Evolutionary conservation across 495 filamentous ascomycete genomes (phyloP).

Genomic region (Venustampulla echinocandica): DNA sequence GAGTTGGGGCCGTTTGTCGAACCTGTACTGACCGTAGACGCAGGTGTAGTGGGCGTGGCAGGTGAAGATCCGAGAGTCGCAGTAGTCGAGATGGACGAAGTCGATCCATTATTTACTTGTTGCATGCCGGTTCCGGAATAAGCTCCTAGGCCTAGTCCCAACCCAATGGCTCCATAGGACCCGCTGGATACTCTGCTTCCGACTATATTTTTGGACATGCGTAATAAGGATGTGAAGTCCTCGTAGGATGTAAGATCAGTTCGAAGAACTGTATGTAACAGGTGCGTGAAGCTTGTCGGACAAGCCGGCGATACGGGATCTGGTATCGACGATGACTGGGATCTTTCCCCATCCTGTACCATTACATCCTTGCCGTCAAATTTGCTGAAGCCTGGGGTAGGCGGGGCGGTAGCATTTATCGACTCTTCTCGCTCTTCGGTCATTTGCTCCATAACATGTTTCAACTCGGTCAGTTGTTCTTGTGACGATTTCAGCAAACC

Average conservation of each 20-base stretch:
- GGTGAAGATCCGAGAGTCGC: conserved; percentile 34
- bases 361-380: conserved; percentile 37
- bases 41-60: conserved; percentile 43
- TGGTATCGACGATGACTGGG: conserved; percentile 35
- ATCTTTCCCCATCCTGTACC: conserved; percentile 29
- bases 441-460: conserved; percentile 85
- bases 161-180: conserved; percentile 51
- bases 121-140: conserved; percentile 26
- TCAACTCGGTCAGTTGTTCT: conserved; percentile 86
- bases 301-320: conserved; percentile 66
- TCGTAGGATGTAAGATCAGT: conserved; percentile 71
- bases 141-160: conserved; percentile 47
- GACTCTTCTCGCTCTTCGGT: conserved; percentile 61
- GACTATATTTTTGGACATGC: conserved; percentile 49
- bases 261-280: conserved; percentile 73
- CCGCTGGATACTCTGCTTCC: conserved; percentile 58
- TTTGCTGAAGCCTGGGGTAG: conserved; percentile 49
- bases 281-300: conserved; percentile 74
- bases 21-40: conserved; percentile 33
- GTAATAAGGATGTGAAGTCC: conserved; percentile 75
- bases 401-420: conserved; percentile 42
- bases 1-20: conserved; percentile 27
- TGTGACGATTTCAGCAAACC: conserved; percentile 79
- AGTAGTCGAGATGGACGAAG: conserved; percentile 24
- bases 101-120: conserved; percentile 24